Evolutionary conservation across 2,329 filamentous ascomycete species (phyloP), one percentile per base, ranked within the genome.

Genomic region (Monilinia fructicola): DNA sequence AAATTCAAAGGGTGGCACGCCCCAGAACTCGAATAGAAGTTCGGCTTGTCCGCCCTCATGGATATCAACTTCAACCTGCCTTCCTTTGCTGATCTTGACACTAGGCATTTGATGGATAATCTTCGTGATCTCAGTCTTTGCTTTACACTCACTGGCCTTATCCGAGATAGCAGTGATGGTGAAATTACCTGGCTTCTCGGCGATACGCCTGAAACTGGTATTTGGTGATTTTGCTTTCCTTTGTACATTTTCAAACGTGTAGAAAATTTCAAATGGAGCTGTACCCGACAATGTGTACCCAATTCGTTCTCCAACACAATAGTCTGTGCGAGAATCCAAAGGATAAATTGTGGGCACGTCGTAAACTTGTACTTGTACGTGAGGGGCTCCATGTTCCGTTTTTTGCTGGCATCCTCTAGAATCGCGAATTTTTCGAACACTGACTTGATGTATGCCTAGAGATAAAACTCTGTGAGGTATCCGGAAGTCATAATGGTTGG

Each of bases 1-100:
- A 76, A 98, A 99, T 79, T 98, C 95, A 75, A 99, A 99, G 1
- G 95, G 95, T 69, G 95, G 93, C 7, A 91, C 93, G 66, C 96
- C 95, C 81, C 91, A 93, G 79, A 99, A 99, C 74, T 97, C 91
- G 73, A 99, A 98, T 10, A 92, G 81, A 63, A 99, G 93, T 76
- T 97, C 92, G 0, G 95, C 93, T 76, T 96, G 91, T 69, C 93
- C 93, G 72, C 95, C 95, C 81, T 99, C 94, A 77, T 98, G 96
- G 69, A 99, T 99, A 76, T 98, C 95, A 46, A 96, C 89, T 71
- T 90, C 87, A 9, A 88, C 86, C 67, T 91, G 88, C 69, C 86
- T 86, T 40, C 96, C 96, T 74, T 92, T 91, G 75, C 90, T 94
- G 71, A 99, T 92, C 72, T 89, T 89, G 56, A 97, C 96, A 67